These are phyloP conservation scores for Fusarium algeriense DNA, from an alignment of 2,329 filamentous ascomycete genomes.

Conservation along the genomic window DNA sequence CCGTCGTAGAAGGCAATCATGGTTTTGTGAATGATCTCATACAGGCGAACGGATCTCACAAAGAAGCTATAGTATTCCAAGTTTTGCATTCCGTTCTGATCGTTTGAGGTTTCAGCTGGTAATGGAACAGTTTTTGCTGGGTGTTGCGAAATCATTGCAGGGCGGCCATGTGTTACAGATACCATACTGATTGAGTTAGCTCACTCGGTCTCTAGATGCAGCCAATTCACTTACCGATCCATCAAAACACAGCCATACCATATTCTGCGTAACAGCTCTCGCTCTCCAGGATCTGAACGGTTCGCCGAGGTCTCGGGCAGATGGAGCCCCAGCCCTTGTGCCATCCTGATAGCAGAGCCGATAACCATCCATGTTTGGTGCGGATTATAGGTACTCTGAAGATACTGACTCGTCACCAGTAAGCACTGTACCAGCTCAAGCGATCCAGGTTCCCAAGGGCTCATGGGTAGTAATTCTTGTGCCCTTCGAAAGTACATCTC, in stretches of 20 bases:
- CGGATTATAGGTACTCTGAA: conserved; percentile 61
- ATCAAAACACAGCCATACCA: conserved; percentile 56
- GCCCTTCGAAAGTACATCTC: conserved; percentile 58
- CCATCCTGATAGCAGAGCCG: conserved; percentile 59
- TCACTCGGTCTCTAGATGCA: rapidly evolving
- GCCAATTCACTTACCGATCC: conserved; percentile 49
- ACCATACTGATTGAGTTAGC: conserved; percentile 49
- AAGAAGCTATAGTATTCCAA: conserved; percentile 48
- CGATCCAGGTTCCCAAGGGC: conserved; percentile 58
- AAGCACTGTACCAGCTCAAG: conserved; percentile 60
- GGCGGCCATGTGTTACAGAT: conserved; percentile 52
- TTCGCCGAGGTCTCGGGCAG: conserved; percentile 54
- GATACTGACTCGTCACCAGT: conserved; percentile 61
- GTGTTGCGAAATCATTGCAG: conserved; percentile 51
- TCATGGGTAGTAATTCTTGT: conserved; percentile 57
- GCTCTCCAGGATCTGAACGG: conserved; percentile 37
- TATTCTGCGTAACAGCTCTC: conserved; percentile 48
- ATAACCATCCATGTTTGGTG: conserved; percentile 64
- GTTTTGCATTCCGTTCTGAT: not conserved
- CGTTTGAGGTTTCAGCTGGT: conserved; percentile 23
- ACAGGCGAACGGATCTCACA: conserved; percentile 52
- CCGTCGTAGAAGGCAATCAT: conserved; percentile 49
- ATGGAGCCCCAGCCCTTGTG: conserved; percentile 61
- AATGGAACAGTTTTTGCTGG: conserved; percentile 48
- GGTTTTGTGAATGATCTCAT: conserved; percentile 54